Base-by-base conservation (phyloP, 345 rosid species). In the Euphorbia pulcherrima region DNA sequence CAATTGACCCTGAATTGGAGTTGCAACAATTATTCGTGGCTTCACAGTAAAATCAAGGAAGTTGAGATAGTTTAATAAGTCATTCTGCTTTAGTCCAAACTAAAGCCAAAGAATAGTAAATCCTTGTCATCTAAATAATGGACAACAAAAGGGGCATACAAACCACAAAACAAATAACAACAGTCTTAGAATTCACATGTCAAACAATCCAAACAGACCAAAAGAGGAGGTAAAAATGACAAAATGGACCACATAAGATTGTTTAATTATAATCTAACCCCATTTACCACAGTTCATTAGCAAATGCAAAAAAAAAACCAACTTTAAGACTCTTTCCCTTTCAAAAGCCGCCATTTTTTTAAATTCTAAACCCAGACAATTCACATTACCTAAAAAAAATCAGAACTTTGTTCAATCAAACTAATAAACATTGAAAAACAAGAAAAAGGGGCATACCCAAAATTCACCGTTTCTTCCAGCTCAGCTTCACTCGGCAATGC, bases 401-500 rank as follows among this genome's bases (percentile, higher is more conserved):
- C 48, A 47, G 20, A 69, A 13, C 26, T 59, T 33, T 10, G 33
- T 44, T 8, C 8, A 3, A 24, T 21, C 24, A 0, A 63, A 60
- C 28, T 46, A 66, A 52, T 37, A 17, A 69, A 40, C 37, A 27
- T 39, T 30, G n/a, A n/a, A 56, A 18, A 26, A 46, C n/a, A 58
- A 56, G 9, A 11, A 24, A 68, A 29, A 2, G 40, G 16, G 11
- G 28, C 72, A 59, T 63, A 79, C 82, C 82, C 60, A 16, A 60
- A 47, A 65, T 56, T 68, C 54, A 68, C 18, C 17, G 39, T 7
- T 24, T 61, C 72, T 1, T 73, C 72, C 17, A 52, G 61, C 28
- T 72, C 82, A 16, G 41, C 78, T 14, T 78, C 78, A 6, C 35
- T 65, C 27, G 79, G 79, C 58, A 75, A 59, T 35, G 79, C 76